These are phyloP conservation scores for Lagerstroemia fauriei DNA, from an alignment of 441 rosid species.

Conservation along the genomic window DNA sequence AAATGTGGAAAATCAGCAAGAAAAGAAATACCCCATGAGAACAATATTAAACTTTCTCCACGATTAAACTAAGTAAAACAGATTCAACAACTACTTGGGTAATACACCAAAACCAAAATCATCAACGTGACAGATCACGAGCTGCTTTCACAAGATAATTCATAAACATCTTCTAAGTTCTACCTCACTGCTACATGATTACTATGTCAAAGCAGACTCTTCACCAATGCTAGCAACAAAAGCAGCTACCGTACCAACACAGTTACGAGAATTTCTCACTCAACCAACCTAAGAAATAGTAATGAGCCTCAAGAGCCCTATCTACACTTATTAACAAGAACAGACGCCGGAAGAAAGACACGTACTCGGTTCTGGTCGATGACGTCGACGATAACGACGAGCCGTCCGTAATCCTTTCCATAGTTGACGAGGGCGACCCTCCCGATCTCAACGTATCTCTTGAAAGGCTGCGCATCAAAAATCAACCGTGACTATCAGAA, in stretches of 20 bases:
- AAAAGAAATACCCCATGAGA: not conserved
- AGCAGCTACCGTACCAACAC: not conserved
- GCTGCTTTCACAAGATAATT: not conserved
- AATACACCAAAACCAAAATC: not conserved
- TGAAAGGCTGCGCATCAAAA: constrained; percentile 14
- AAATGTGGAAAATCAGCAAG: too few species aligned
- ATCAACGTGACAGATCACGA: not conserved
- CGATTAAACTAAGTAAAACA: not conserved
- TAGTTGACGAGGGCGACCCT: constrained; percentile 19
- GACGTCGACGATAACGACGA: constrained; percentile 14
- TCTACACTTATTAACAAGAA: too few species aligned
- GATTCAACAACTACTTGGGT: not conserved
- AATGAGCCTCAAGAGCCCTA: not conserved
- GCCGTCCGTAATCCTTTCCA: constrained; percentile 15
- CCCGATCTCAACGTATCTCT: constrained; percentile 16
- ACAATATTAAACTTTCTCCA: not conserved
- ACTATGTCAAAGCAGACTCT: not conserved
- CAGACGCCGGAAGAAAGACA: not conserved
- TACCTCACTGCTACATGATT: too few species aligned
- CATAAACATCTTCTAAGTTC: not conserved
- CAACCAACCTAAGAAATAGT: not conserved
- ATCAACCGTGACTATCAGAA: not conserved
- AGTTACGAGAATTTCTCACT: not conserved
- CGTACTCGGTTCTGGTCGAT: constrained; percentile 16
- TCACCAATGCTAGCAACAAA: not conserved